Conservation (phyloP, 176 grass and related monocot genomes). For the Ampelocalamus luodianensis region DNA sequence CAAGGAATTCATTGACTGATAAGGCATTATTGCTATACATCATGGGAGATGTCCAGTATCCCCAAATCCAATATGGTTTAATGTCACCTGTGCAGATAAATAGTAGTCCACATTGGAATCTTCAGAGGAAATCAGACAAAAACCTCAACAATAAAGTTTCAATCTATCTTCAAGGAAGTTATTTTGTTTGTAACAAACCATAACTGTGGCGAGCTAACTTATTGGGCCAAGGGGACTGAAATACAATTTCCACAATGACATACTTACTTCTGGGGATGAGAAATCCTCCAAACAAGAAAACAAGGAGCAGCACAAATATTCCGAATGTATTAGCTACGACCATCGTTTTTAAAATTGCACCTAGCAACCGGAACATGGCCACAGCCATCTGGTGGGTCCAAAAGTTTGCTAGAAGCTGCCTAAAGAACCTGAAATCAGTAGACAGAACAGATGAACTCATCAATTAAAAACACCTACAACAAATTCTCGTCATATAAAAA, state of each 20-base stretch:
- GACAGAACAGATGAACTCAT: neutral
- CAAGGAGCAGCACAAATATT: slow-evolving; percentile 47
- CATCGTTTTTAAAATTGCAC: slow-evolving; percentile 54
- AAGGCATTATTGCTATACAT: slow-evolving; percentile 65
- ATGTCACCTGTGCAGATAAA: slow-evolving; percentile 33
- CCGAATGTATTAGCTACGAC: slow-evolving; percentile 68
- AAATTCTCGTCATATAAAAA: neutral
- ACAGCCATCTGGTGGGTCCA: slow-evolving; percentile 62
- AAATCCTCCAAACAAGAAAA: slow-evolving; percentile 71
- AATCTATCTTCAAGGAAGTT: neutral
- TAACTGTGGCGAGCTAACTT: neutral
- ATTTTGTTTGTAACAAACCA: neutral
- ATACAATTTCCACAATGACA: neutral
- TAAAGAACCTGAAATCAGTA: slow-evolving; percentile 58
- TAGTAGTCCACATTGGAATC: neutral
- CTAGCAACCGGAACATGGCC: slow-evolving; percentile 63
- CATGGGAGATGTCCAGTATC: slow-evolving; percentile 65
- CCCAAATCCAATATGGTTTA: slow-evolving; percentile 64
- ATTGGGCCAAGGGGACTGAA: neutral
- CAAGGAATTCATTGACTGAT: slow-evolving; percentile 65
- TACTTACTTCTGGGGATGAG: slow-evolving; percentile 57
- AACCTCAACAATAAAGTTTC: neutral
- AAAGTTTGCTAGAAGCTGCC: slow-evolving; percentile 47
- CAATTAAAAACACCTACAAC: neutral
- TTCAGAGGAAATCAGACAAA: neutral